Conservation (phyloP, 1,284 basidiomycete genomes). For the Cryptococcus neoformans region DNA sequence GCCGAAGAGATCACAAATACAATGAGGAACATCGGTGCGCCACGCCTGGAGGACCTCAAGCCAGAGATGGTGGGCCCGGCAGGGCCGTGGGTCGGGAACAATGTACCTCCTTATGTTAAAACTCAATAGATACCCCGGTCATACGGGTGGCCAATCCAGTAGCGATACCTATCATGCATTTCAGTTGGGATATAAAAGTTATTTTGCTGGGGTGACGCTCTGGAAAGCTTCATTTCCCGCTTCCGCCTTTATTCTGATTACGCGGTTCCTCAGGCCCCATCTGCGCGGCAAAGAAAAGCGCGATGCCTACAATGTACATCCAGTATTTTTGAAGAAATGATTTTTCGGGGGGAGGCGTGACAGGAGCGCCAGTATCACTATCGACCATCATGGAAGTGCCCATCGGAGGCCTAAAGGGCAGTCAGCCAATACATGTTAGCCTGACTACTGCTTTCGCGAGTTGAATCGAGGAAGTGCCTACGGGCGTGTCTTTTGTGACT, state of each 20-base stretch:
- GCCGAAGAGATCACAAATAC: conserved; percentile 55
- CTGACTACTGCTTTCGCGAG: neutral
- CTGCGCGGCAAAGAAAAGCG: conserved; percentile 49
- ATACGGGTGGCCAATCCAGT: too few relatives aligned
- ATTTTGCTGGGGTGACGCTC: neutral
- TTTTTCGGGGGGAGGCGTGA: conserved; percentile 64
- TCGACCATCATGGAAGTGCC: conserved; percentile 63
- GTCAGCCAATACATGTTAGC: neutral
- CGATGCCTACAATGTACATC: conserved; percentile 66
- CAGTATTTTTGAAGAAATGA: conserved; percentile 84
- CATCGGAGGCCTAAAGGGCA: conserved; percentile 59
- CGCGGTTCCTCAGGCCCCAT: conserved; percentile 26
- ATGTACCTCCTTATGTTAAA: conserved; percentile 33
- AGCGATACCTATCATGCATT: too few relatives aligned
- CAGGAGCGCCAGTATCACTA: conserved; percentile 60
- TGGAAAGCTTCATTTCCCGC: neutral
- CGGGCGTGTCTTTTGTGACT: neutral
- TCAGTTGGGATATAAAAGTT: too few relatives aligned
- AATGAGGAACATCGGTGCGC: conserved; percentile 55
- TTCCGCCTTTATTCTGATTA: neutral
- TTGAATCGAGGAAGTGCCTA: neutral
- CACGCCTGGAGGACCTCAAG: conserved; percentile 58
- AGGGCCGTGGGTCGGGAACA: conserved; percentile 44
- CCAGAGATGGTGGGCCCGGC: conserved; percentile 68
- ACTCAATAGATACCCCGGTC: neutral